Evolutionary conservation across 1,139 yeast species (phyloP).

Genomic region (Yamadazyma sp.): DNA sequence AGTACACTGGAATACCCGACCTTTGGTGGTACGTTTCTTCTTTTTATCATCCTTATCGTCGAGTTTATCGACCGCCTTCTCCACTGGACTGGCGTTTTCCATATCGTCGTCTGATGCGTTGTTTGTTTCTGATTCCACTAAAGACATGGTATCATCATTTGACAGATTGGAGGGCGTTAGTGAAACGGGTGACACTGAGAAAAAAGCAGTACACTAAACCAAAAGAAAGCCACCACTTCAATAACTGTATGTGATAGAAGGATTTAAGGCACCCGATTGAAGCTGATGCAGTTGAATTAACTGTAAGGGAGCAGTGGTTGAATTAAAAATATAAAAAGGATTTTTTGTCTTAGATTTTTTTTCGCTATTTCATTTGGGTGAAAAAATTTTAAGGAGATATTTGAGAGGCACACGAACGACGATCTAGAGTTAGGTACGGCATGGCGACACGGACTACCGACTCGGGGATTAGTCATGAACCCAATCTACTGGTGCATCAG

Average conservation of each 20-base stretch:
- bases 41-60: constrained; percentile 1
- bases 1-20: constrained; percentile 76
- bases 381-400: constrained; percentile 1
- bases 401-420: neutral
- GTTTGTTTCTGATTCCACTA: constrained; percentile 2
- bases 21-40: constrained; percentile 47
- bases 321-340: neutral
- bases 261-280: no score
- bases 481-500: no score
- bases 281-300: no score
- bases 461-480: neutral
- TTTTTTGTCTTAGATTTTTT: neutral
- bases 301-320: neutral
- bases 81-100: neutral
- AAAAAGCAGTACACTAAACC: neutral
- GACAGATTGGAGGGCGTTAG: neutral
- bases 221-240: neutral
- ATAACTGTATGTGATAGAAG: no score
- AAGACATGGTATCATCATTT: constrained; percentile 2
- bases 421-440: neutral
- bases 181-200: neutral
- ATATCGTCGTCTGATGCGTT: neutral
- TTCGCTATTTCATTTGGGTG: neutral
- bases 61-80: neutral
- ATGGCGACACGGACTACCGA: neutral